Percentiles rank a stretch among this genome's conserved stretches.
These are phyloP conservation scores for Colletotrichum truncatum DNA, from an alignment of 2,329 filamentous ascomycete genomes.

Conservation along the genomic window DNA sequence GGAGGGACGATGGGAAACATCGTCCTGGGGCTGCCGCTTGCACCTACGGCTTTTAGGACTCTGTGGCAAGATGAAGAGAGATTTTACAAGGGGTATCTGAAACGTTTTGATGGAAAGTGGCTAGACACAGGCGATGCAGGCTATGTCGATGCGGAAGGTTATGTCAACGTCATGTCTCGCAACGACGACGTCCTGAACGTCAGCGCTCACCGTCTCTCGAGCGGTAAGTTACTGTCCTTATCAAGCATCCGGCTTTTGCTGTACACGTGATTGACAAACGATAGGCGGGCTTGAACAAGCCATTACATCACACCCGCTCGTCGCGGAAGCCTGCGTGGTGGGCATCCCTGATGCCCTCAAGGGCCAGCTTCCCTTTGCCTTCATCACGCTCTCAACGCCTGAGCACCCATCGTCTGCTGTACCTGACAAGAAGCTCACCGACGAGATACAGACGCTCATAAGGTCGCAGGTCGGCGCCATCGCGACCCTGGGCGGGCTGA, in stretches of 20 bases:
- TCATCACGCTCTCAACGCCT: constrained; percentile 67
- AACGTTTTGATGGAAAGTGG: constrained; percentile 83
- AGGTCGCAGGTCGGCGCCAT: constrained; percentile 88
- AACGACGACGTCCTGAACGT: constrained; percentile 94
- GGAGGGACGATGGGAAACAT: constrained; percentile 89
- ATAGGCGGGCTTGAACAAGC: constrained; percentile 89
- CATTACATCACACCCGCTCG: constrained; percentile 79
- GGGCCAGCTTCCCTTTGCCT: constrained; percentile 91
- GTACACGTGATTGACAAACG: background rate
- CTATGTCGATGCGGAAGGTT: constrained; percentile 80
- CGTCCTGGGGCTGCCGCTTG: constrained; percentile 82
- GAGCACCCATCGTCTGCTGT: constrained; percentile 61
- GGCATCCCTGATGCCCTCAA: constrained; percentile 87
- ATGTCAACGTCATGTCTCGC: constrained; percentile 71
- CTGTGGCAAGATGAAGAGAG: constrained; percentile 87
- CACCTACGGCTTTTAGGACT: constrained; percentile 85
- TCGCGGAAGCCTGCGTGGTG: constrained; percentile 88
- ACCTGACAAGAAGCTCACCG: constrained; percentile 51
- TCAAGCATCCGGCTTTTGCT: too few species aligned
- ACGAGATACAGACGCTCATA: constrained; percentile 78
- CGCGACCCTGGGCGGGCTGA: constrained; percentile 84
- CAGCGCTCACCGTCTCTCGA: constrained; percentile 91
- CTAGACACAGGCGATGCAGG: constrained; percentile 93
- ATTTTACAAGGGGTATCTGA: constrained; percentile 87
- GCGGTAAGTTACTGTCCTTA: constrained; percentile 64